These are phyloP conservation scores for Suillus bovinus DNA, from an alignment of 768 basidiomycete species.

Conservation along the genomic window DNA sequence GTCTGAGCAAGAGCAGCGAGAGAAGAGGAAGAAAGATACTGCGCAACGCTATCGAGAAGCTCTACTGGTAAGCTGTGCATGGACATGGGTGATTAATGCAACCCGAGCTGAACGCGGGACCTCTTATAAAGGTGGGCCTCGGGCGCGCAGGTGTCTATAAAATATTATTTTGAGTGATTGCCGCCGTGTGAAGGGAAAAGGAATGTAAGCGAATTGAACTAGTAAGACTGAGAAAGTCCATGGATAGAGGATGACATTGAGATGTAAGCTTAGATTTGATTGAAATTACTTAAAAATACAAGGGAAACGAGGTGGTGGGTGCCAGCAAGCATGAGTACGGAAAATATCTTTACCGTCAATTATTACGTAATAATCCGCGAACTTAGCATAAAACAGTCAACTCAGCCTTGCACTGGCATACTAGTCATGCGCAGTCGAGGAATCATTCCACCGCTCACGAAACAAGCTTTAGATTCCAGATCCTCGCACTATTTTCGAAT, in stretches of 20 bases:
- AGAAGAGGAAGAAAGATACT: conserved; percentile 30
- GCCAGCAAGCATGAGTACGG: conserved; percentile 5
- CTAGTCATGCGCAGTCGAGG: neutral
- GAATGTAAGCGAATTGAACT: conserved; percentile 15
- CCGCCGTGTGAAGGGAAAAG: conserved; percentile 34
- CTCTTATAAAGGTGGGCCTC: conserved; percentile 14
- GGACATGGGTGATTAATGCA: conserved; percentile 38
- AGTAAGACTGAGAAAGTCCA: conserved; percentile 17
- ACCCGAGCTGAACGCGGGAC: conserved; percentile 6
- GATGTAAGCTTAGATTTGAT: conserved; percentile 12
- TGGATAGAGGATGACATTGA: conserved; percentile 14
- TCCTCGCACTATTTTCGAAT: conserved; percentile 14
- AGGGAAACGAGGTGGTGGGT: conserved; percentile 14
- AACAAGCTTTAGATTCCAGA: neutral
- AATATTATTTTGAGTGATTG: conserved; percentile 34
- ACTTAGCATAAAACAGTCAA: neutral
- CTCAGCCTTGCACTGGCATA: too few relatives aligned
- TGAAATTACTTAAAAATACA: conserved; percentile 17
- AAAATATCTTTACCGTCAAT: conserved; percentile 10
- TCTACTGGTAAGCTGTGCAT: conserved; percentile 56
- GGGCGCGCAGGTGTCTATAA: conserved; percentile 8
- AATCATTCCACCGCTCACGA: neutral
- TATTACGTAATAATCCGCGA: conserved; percentile 17
- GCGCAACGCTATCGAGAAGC: conserved; percentile 56
- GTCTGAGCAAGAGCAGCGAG: conserved; percentile 53